A percentile compares a stretch with the other conserved stretches of the same genome.
These are phyloP conservation scores for Annulohypoxylon maeteangense DNA, from an alignment of 495 filamentous ascomycete species.

Conservation along the genomic window DNA sequence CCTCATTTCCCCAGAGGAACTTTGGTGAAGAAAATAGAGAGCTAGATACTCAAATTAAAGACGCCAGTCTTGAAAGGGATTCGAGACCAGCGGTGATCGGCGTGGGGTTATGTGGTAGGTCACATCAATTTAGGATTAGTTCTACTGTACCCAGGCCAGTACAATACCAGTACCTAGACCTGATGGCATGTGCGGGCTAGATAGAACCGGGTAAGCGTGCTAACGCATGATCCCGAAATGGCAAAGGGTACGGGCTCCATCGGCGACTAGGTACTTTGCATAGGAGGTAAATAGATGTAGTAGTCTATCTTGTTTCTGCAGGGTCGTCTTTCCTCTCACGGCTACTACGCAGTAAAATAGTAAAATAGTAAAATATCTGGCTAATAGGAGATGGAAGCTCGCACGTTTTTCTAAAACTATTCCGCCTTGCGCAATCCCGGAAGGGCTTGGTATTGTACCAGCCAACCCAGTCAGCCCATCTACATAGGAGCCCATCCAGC, in stretches of 20 bases:
- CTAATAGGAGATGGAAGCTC: constrained; percentile 3
- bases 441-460: constrained; percentile 10
- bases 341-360: background rate
- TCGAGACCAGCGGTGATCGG: constrained; percentile 41
- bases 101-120: constrained; percentile 42
- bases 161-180: constrained; percentile 37
- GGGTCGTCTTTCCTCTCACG: background rate
- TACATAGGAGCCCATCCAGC: no score
- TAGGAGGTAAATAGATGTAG: constrained; percentile 22
- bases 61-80: constrained; percentile 34
- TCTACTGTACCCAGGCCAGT: constrained; percentile 34
- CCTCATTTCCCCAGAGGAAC: constrained; percentile 43
- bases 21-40: constrained; percentile 23
- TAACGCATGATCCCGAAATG: constrained; percentile 42
- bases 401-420: constrained; percentile 25
- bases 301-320: constrained; percentile 22
- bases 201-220: constrained; percentile 45
- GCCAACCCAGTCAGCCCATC: no score
- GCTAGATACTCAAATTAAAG: constrained; percentile 32
- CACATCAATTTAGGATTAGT: constrained; percentile 42
- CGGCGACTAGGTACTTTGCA: constrained; percentile 36
- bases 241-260: constrained; percentile 32
- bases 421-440: constrained; percentile 28
- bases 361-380: constrained; percentile 3
- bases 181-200: constrained; percentile 42